Conservation (phyloP, 2,329 filamentous ascomycete genomes). For the Aspergillus sclerotialis region DNA sequence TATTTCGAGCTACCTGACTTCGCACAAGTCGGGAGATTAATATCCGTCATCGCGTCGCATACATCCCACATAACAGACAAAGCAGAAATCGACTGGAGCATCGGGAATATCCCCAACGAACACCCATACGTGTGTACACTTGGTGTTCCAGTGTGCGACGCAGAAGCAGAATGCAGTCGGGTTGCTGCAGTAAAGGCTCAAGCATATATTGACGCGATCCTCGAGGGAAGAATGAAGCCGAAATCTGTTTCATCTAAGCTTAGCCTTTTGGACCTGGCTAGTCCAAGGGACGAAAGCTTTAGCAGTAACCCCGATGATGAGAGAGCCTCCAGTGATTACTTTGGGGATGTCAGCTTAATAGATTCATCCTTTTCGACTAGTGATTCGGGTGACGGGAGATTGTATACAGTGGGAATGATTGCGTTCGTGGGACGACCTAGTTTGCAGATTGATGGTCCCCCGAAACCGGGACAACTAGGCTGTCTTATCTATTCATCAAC, state of each 20-base stretch:
- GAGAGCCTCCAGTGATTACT: not conserved
- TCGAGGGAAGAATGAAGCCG: slow-evolving; percentile 1
- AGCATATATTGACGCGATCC: slow-evolving; percentile 2
- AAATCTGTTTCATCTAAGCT: not conserved
- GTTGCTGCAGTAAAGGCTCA: slow-evolving; percentile 1
- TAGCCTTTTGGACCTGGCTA: not conserved
- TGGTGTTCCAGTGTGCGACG: slow-evolving; percentile 5
- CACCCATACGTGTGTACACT: slow-evolving; percentile 6
- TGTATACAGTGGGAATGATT: slow-evolving; percentile 6
- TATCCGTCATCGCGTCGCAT: slow-evolving; percentile 7
- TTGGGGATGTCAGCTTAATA: not conserved
- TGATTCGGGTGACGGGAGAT: not conserved
- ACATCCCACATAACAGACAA: slow-evolving; percentile 1
- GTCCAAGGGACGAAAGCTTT: not conserved
- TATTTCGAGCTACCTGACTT: slow-evolving; percentile 7
- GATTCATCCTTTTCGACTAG: not conserved
- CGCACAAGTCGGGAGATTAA: slow-evolving; percentile 1
- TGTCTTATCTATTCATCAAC: slow-evolving; percentile 12
- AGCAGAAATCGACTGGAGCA: slow-evolving; percentile 4
- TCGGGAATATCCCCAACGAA: slow-evolving; percentile 5
- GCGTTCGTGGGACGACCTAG: slow-evolving; percentile 13
- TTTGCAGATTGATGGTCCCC: slow-evolving; percentile 3
- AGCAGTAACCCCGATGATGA: not conserved
- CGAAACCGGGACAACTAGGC: slow-evolving; percentile 7
- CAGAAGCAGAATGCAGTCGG: slow-evolving; percentile 2